Base-by-base conservation (phyloP, 208 protist species). In the Kentomonas sorsogonicus region DNA sequence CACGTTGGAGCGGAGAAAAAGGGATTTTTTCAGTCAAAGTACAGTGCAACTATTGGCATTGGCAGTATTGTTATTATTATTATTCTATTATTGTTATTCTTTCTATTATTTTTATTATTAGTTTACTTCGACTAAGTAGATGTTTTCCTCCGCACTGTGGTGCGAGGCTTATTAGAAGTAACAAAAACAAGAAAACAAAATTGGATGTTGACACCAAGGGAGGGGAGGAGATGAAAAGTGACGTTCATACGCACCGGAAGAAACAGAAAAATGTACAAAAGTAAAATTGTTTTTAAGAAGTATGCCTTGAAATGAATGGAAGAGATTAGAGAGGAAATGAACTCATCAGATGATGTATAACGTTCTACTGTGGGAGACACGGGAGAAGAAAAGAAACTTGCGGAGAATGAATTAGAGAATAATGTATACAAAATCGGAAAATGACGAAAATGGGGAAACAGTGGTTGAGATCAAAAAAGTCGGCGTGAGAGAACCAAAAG, bases 61-160 rank as follows among this genome's bases (percentile, higher is more conserved):
- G n/a, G n/a, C n/a, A 11, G 15, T 15, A 31, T 67, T 20, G 34
- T 31, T 59, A 57, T 50, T 52, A 25, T 45, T 53, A 15, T 50
- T 50, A 18, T 18, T 50, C 47, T 66, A 52, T 50, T 36, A 36
- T 36, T 11, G 7, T 15, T 5, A 15, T 36, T 11, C 33, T 36
- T 36, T 36, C 7, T 15, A 36, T 5, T 36, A 36, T 11, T 11
- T 11, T 36, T 11, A 5, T 36, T 11, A 36, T 36, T 15, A 36
- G 11, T 36, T 36, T 36, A 36, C 33, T 15, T 36, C 11, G 33
- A 15, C 5, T 5, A 36, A 36, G 5, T 15, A 11, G 7, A 36
- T 11, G 33, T 36, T 11, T 36, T 36, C 33, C 11, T 36, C 7
- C 11, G 33, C 11, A 15, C 11, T 46, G 18, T 40, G n/a, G n/a